These are phyloP conservation scores for Choanephora cucurbitarum DNA, from an alignment of 371 early-diverging fungal genomes.

Conservation along the genomic window DNA sequence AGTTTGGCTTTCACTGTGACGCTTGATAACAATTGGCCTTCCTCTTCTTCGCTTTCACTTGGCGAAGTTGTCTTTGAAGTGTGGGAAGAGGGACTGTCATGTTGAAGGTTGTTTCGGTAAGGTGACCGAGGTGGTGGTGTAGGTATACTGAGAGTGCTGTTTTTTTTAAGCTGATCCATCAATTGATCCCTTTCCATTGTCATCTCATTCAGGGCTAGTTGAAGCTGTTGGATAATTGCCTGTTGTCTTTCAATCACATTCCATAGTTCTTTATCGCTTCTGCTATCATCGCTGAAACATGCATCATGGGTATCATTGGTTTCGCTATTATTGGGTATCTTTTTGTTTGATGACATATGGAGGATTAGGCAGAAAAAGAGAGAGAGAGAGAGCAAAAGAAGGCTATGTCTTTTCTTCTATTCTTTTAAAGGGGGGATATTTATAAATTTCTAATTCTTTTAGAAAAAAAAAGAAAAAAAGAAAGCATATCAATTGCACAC, in stretches of 20 bases:
- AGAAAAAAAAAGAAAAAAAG: too few relatives aligned
- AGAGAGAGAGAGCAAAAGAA: too few relatives aligned
- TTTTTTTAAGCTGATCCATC: slow-evolving; percentile 13
- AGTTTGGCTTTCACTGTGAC: not conserved
- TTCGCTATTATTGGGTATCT: not conserved
- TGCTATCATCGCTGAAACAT: not conserved
- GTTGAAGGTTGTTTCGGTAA: slow-evolving; percentile 11
- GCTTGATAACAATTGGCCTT: slow-evolving; percentile 5
- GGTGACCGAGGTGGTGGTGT: slow-evolving; percentile 29
- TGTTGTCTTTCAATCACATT: slow-evolving; percentile 84
- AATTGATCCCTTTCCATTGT: slow-evolving; percentile 49
- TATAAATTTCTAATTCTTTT: too few relatives aligned
- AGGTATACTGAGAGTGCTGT: slow-evolving; percentile 1
- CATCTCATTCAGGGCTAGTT: slow-evolving; percentile 45
- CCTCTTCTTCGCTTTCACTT: slow-evolving; percentile 1
- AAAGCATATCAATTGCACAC: too few relatives aligned
- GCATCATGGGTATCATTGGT: not conserved
- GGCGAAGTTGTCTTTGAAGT: too few relatives aligned
- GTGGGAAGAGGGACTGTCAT: too few relatives aligned
- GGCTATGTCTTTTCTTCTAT: too few relatives aligned
- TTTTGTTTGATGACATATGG: too few relatives aligned
- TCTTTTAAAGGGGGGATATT: too few relatives aligned
- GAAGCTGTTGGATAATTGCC: slow-evolving; percentile 68
- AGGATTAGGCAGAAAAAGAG: too few relatives aligned
- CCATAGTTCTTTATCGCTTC: slow-evolving; percentile 82